phyloP scores from a whole-genome alignment of 1,139 yeast genomes.

The Debaryomyces subglobosus region DNA sequence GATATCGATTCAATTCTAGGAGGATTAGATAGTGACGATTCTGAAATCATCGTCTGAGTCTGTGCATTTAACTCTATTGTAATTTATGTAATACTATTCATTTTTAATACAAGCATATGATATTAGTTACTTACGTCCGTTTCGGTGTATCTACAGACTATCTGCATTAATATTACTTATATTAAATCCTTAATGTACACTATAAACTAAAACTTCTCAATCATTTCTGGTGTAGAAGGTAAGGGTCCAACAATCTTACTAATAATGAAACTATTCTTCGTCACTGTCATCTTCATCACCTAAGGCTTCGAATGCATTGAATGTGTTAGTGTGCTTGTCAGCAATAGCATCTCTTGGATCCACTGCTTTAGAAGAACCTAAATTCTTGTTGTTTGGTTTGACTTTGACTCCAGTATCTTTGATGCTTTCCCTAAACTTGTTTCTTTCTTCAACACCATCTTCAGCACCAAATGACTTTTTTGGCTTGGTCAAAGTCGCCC shows the following conservation, averaged over 20 bases:
- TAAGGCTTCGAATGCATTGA: slow-evolving; percentile 81
- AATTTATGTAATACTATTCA: neutral
- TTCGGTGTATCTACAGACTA: neutral
- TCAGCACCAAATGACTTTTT: slow-evolving; percentile 54
- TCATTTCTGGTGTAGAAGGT: slow-evolving; percentile 3
- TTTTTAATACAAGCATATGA: neutral
- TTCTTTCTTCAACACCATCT: slow-evolving; percentile 50
- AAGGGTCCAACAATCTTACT: neutral
- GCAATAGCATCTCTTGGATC: slow-evolving; percentile 72
- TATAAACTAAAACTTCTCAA: slow-evolving; percentile 10
- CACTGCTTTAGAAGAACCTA: slow-evolving; percentile 72
- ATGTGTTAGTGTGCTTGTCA: slow-evolving; percentile 63
- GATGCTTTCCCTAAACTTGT: slow-evolving; percentile 48
- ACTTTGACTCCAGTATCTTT: slow-evolving; percentile 52
- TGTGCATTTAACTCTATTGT: neutral
- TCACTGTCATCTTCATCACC: slow-evolving; percentile 63
- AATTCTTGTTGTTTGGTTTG: slow-evolving; percentile 73
- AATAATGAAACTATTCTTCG: slow-evolving; percentile 17
- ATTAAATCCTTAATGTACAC: slow-evolving; percentile 12
- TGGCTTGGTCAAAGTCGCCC: slow-evolving; percentile 68
- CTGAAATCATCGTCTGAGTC: slow-evolving; percentile 1
- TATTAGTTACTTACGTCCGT: neutral
- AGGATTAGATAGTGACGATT: slow-evolving; percentile 40
- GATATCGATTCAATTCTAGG: slow-evolving; percentile 42
- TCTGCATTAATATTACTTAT: slow-evolving; percentile 1